Evolutionary conservation across 73 alveolate species (phyloP).

Genomic region (Paramecium primaurelia): DNA sequence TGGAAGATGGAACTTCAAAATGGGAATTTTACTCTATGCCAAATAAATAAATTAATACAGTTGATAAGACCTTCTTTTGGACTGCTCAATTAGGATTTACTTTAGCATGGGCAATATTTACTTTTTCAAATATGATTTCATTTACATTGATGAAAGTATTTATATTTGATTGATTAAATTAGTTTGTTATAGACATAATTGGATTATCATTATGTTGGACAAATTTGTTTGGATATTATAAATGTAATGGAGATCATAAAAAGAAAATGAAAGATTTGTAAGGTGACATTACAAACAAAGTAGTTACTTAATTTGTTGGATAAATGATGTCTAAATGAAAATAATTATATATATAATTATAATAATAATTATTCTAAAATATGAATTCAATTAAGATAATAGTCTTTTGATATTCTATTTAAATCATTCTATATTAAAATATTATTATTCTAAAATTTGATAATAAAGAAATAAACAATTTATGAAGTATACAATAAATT

Average conservation of each 20-base stretch:
- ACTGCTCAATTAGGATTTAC: background rate
- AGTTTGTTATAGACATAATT: background rate
- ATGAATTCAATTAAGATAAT: no score
- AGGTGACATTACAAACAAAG: background rate
- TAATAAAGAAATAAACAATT: background rate
- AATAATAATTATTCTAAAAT: background rate
- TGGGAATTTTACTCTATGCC: background rate
- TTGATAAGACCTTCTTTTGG: conserved; percentile 11
- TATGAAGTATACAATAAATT: background rate
- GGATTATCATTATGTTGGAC: background rate
- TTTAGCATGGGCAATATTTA: background rate
- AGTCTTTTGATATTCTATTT: no score
- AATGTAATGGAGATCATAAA: conserved; percentile 25
- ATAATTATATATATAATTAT: background rate
- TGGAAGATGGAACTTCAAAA: background rate
- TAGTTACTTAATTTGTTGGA: background rate
- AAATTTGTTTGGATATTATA: background rate
- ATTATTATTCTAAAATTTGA: background rate
- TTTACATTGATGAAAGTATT: background rate
- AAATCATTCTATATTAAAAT: no score
- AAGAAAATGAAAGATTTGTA: background rate
- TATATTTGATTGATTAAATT: background rate
- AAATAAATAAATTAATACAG: background rate
- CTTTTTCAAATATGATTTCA: background rate
- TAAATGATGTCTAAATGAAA: background rate